Conservation (phyloP, 23 red algal genomes). For the Chondrus crispus region DNA sequence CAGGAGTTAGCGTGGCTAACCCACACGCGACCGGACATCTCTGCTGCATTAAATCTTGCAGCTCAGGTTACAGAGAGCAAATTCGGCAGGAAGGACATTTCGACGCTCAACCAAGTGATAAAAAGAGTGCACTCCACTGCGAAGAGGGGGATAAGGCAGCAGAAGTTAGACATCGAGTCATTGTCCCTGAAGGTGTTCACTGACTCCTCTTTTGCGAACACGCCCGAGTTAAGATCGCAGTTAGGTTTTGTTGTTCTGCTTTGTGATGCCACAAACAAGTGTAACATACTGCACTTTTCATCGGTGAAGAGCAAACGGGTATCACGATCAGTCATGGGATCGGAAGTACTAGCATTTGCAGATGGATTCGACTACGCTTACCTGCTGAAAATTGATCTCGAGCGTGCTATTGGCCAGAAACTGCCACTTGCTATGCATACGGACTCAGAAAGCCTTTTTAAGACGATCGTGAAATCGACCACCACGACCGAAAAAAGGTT, state of each 20-base stretch:
- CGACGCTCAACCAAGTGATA: neutral
- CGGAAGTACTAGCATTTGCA: constrained; percentile 6
- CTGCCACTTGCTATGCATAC: neutral
- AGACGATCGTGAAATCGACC: neutral
- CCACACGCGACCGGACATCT: neutral
- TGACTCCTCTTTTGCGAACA: constrained; percentile 3
- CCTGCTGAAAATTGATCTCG: constrained; percentile 14
- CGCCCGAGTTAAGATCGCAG: neutral
- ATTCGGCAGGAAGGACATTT: neutral
- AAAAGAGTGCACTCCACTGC: neutral
- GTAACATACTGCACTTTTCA: constrained; percentile 15
- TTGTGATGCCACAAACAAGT: neutral
- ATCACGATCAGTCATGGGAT: neutral
- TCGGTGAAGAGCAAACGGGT: neutral
- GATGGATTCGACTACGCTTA: constrained; percentile 12
- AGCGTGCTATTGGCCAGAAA: neutral
- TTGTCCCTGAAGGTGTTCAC: neutral
- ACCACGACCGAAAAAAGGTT: constrained; percentile 32
- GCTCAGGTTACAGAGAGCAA: neutral
- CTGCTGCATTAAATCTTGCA: neutral
- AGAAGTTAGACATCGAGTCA: neutral
- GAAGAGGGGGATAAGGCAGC: neutral
- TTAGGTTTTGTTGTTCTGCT: constrained; percentile 24
- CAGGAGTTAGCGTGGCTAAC: neutral
- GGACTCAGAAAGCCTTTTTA: neutral